Conservation (phyloP, 2,329 filamentous ascomycete genomes). For the Gliomastix tumulicola region DNA sequence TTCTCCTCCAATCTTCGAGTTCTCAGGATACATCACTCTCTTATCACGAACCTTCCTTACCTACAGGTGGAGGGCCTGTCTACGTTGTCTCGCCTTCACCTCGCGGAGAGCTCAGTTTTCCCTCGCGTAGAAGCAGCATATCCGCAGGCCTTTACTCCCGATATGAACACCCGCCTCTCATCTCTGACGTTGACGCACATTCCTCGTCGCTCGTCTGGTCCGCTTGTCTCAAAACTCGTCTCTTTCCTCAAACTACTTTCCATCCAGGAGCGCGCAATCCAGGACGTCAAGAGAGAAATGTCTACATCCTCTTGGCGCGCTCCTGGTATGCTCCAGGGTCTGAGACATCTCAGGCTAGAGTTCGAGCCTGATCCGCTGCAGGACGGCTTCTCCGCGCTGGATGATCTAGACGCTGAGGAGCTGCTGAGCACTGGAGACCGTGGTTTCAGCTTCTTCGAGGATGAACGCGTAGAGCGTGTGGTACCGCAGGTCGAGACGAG, state of each 20-base stretch:
- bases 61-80: constrained; percentile 29
- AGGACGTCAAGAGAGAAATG: constrained; percentile 13
- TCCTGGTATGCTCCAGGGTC: constrained; percentile 37
- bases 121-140: constrained; percentile 36
- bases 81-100: constrained; percentile 23
- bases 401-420: constrained; percentile 31
- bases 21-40: constrained; percentile 51
- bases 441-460: constrained; percentile 38
- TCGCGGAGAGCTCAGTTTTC: constrained; percentile 38
- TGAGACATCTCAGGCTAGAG: constrained; percentile 48
- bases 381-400: constrained; percentile 20
- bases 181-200: constrained; percentile 47
- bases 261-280: constrained; percentile 40
- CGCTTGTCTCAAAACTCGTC: constrained; percentile 37
- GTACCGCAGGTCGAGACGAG: constrained; percentile 1
- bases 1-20: constrained; percentile 44
- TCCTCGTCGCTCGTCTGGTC: constrained; percentile 45
- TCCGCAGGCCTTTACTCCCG: constrained; percentile 40
- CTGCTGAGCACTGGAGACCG: constrained; percentile 30
- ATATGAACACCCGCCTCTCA: constrained; percentile 48
- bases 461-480: no score
- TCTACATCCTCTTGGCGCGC: constrained; percentile 27
- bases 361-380: constrained; percentile 37
- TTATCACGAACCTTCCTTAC: constrained; percentile 48
- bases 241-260: constrained; percentile 38